Percentiles rank a stretch among this genome's conserved stretches.
Conservation (phyloP, 2,329 filamentous ascomycete genomes). For the Teratosphaeria destructans region DNA sequence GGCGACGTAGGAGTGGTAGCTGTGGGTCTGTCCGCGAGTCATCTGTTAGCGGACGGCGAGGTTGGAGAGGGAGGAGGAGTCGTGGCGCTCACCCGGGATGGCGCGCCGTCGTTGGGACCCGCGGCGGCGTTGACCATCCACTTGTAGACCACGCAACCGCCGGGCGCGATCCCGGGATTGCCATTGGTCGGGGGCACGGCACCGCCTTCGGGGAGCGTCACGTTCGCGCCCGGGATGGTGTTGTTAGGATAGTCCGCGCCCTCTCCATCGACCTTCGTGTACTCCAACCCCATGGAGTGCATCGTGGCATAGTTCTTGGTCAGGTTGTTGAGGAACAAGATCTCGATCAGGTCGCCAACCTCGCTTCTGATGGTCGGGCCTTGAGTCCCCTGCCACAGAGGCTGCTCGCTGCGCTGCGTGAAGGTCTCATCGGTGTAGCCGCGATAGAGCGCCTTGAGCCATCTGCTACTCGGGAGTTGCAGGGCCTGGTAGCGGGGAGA, state of each 20-base stretch:
- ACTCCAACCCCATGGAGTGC: constrained; percentile 20
- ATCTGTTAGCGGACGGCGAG: not conserved
- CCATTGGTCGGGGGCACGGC: constrained; percentile 11
- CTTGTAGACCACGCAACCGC: constrained; percentile 19
- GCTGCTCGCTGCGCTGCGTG: constrained; percentile 12
- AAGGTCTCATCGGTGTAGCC: constrained; percentile 24
- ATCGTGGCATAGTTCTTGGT: constrained; percentile 16
- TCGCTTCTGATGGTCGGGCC: constrained; percentile 18
- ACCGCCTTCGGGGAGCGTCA: constrained; percentile 6
- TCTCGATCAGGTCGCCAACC: constrained; percentile 20
- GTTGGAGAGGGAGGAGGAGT: not conserved
- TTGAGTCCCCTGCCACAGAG: constrained; percentile 17
- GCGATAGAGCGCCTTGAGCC: constrained; percentile 22
- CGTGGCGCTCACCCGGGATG: constrained; percentile 4
- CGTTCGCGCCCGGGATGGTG: constrained; percentile 8
- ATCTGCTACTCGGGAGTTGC: constrained; percentile 14
- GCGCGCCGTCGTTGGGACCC: constrained; percentile 7
- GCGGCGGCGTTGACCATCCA: constrained; percentile 14
- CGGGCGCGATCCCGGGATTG: constrained; percentile 6
- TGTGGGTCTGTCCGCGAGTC: constrained; percentile 4
- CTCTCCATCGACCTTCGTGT: constrained; percentile 10
- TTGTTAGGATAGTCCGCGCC: constrained; percentile 17
- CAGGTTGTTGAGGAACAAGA: constrained; percentile 20
- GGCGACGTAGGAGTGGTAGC: constrained; percentile 21
- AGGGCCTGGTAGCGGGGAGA: constrained; percentile 10